These are phyloP conservation scores for Tritrichomonas musculus DNA, from an alignment of 208 protist species.

Conservation along the genomic window DNA sequence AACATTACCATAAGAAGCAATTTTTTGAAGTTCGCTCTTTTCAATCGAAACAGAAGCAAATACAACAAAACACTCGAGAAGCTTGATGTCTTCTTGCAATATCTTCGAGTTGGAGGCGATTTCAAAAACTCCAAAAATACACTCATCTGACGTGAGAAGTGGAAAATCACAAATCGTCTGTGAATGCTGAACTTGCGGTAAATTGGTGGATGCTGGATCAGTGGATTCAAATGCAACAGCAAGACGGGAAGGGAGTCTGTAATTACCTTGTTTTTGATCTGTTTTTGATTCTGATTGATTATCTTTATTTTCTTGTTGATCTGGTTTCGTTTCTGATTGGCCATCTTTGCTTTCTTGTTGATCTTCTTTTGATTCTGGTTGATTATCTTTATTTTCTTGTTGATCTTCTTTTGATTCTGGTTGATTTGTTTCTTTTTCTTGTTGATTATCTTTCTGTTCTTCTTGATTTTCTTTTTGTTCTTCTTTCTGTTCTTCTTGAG, in stretches of 20 bases:
- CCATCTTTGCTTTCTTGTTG: neutral
- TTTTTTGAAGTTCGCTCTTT: neutral
- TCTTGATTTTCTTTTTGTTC: neutral
- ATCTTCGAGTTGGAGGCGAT: neutral
- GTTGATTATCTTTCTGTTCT: no score
- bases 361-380: no score
- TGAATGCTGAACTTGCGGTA: no score
- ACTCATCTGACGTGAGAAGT: neutral
- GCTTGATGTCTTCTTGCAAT: neutral
- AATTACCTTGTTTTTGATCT: no score
- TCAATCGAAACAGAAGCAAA: conserved; percentile 5
- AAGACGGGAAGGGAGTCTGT: no score
- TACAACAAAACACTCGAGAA: neutral
- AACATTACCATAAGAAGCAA: neutral
- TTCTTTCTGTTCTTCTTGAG: neutral
- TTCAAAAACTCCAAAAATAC: neutral
- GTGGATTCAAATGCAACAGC: no score
- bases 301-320: neutral
- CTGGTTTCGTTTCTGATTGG: neutral
- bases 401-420: no score
- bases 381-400: no score
- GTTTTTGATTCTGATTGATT: neutral
- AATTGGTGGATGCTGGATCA: no score
- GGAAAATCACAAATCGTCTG: neutral
- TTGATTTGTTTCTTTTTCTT: no score